Evolutionary conservation across 2,329 filamentous ascomycete genomes (phyloP).

Genomic region (Microcera coccophila): DNA sequence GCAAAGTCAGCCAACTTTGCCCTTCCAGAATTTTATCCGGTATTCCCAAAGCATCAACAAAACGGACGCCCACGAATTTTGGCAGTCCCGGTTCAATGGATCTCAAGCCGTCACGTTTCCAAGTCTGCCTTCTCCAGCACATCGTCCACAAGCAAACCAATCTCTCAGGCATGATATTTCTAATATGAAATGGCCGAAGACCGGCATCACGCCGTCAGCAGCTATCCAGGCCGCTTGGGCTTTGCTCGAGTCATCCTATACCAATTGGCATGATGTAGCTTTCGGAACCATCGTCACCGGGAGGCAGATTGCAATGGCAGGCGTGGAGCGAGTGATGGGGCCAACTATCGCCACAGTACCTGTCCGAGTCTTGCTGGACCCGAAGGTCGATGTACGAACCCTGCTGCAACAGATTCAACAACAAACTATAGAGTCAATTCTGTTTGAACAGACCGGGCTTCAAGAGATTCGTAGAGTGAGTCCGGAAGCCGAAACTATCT

Average conservation of each 20-base stretch:
- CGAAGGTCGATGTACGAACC: not conserved
- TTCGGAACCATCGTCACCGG: constrained; percentile 1
- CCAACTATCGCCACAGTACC: constrained; percentile 1
- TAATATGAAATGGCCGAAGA: not conserved
- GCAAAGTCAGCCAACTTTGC: too few species aligned
- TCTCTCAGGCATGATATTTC: not conserved
- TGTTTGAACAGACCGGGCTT: not conserved
- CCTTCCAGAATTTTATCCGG: too few species aligned
- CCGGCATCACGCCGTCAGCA: not conserved
- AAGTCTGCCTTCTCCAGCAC: not conserved
- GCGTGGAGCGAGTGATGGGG: not conserved
- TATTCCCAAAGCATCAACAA: too few species aligned
- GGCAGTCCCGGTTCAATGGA: too few species aligned
- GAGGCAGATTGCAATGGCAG: not conserved
- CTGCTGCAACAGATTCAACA: not conserved
- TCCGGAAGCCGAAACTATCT: not conserved
- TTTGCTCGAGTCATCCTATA: not conserved
- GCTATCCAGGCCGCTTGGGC: not conserved
- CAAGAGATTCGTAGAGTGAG: not conserved
- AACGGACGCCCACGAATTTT: too few species aligned
- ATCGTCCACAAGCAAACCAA: not conserved
- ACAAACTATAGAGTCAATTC: not conserved
- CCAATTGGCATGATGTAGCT: not conserved
- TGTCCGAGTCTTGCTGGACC: not conserved
- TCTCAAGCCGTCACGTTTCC: not conserved